Evolutionary conservation across 2,329 filamentous ascomycete genomes (phyloP).

Genomic region (Simplicillium sp.): DNA sequence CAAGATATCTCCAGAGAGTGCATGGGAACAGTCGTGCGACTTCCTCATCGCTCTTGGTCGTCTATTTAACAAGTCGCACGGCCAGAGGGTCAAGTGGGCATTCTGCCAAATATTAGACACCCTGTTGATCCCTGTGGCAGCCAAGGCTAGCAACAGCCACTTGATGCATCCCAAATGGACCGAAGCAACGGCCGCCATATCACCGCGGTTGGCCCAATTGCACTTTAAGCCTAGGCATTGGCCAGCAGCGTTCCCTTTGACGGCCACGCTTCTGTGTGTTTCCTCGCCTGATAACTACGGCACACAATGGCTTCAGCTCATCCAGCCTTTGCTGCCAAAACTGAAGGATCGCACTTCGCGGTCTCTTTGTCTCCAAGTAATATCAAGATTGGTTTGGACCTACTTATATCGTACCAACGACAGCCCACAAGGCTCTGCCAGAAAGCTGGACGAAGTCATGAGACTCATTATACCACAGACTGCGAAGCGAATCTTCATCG

Average conservation of each 20-base stretch:
- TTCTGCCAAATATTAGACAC: conserved; percentile 90
- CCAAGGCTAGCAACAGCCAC: conserved; percentile 65
- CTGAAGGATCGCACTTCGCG: conserved; percentile 76
- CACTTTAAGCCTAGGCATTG: conserved; percentile 89
- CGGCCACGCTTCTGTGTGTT: conserved; percentile 77
- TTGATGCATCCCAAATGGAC: conserved; percentile 78
- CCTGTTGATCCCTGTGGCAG: conserved; percentile 77
- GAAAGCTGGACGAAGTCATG: conserved; percentile 84
- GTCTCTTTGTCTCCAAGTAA: conserved; percentile 74
- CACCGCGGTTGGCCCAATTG: conserved; percentile 72
- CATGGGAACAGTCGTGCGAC: conserved; percentile 81
- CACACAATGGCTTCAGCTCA: conserved; percentile 76
- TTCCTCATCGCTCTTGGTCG: conserved; percentile 76
- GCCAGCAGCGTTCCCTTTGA: conserved; percentile 79
- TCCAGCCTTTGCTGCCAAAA: conserved; percentile 67
- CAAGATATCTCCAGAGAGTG: conserved; percentile 60
- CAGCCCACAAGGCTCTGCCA: conserved; percentile 52
- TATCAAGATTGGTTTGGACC: conserved; percentile 87
- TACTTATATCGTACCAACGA: conserved; percentile 84
- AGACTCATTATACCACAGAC: conserved; percentile 67
- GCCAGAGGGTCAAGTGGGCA: conserved; percentile 81
- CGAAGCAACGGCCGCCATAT: conserved; percentile 70
- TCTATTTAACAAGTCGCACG: conserved; percentile 77
- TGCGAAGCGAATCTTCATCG: conserved; percentile 70
- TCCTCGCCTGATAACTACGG: conserved; percentile 78